Percentiles rank a stretch among this genome's conserved stretches.
Conservation (phyloP, 2,329 filamentous ascomycete species). For the Exophiala phaeomuriformis region DNA sequence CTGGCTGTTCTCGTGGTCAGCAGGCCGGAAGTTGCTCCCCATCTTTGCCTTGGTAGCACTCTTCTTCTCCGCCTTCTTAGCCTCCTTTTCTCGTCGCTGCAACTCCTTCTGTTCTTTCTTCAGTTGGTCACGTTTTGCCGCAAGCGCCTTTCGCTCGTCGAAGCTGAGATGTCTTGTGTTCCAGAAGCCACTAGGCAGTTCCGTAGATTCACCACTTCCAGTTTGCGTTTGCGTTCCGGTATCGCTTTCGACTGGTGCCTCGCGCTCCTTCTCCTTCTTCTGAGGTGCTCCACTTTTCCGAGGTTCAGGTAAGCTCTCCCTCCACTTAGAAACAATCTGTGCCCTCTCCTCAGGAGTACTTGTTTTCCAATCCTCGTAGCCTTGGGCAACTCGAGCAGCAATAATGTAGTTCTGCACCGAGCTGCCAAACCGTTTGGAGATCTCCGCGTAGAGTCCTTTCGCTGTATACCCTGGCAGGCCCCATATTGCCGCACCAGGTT, state of each 20-base stretch:
- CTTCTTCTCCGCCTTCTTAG: conserved; percentile 25
- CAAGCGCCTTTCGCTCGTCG: conserved; percentile 48
- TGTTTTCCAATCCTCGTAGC: conserved; percentile 56
- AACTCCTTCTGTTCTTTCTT: conserved; percentile 28
- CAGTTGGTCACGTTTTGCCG: conserved; percentile 30
- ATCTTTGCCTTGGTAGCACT: conserved; percentile 22
- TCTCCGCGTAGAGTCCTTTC: conserved; percentile 72
- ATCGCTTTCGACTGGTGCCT: conserved; percentile 48
- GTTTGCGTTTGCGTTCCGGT: conserved; percentile 29
- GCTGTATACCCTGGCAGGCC: conserved; percentile 72
- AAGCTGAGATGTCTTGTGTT: conserved; percentile 44
- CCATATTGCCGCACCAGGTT: conserved; percentile 73
- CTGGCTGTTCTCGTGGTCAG: conserved; percentile 20
- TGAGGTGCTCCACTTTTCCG: conserved; percentile 34
- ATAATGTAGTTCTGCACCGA: conserved; percentile 74
- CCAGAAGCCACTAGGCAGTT: conserved; percentile 41
- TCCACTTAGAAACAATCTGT: conserved; percentile 61
- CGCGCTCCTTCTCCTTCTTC: conserved; percentile 34
- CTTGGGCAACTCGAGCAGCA: conserved; percentile 67
- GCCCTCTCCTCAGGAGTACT: conserved; percentile 53
- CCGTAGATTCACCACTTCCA: conserved; percentile 30
- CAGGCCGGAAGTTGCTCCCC: conserved; percentile 22
- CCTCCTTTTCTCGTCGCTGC: conserved; percentile 23
- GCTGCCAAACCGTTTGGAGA: conserved; percentile 62
- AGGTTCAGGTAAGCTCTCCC: conserved; percentile 53